Conservation (phyloP, 106 monocot genomes). For the Vanilla planifolia region DNA sequence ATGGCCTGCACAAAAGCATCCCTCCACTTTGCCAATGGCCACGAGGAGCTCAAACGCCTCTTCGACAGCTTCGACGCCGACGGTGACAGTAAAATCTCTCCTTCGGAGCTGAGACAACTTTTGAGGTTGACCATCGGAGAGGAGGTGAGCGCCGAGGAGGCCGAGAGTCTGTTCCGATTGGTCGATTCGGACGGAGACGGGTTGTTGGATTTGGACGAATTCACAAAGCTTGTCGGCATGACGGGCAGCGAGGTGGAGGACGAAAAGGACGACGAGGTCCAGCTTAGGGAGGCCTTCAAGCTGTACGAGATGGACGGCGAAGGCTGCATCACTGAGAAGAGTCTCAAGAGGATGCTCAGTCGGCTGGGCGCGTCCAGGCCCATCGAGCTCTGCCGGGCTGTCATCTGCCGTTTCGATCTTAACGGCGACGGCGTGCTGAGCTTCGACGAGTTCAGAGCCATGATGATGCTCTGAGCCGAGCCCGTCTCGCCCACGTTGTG, state of each 20-base stretch:
- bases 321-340: conserved; percentile 39
- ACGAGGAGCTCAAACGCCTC: conserved; percentile 12
- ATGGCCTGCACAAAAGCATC: not conserved
- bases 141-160: conserved; percentile 18
- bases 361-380: conserved; percentile 22
- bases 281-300: conserved; percentile 55
- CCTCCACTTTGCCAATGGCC: not conserved
- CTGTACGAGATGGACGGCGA: conserved; percentile 43
- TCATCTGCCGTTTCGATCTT: conserved; percentile 44
- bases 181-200: conserved; percentile 52
- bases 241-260: conserved; percentile 14
- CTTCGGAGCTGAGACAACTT: conserved; percentile 15
- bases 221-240: conserved; percentile 31
- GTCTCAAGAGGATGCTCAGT: conserved; percentile 32
- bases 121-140: conserved; percentile 23
- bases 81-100: conserved; percentile 36
- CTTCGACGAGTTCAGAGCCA: conserved; percentile 56
- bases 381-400: conserved; percentile 30
- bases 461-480: conserved; percentile 40
- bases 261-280: conserved; percentile 19
- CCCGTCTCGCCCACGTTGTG: too few relatives aligned
- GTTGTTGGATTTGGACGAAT: conserved; percentile 50
- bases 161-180: conserved; percentile 31
- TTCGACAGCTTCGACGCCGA: conserved; percentile 24
- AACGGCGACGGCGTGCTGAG: conserved; percentile 52